Evolutionary conservation across 306 rosid genomes (phyloP), one percentile per base, ranked within the genome.

Genomic region (Dryas alaskensis): DNA sequence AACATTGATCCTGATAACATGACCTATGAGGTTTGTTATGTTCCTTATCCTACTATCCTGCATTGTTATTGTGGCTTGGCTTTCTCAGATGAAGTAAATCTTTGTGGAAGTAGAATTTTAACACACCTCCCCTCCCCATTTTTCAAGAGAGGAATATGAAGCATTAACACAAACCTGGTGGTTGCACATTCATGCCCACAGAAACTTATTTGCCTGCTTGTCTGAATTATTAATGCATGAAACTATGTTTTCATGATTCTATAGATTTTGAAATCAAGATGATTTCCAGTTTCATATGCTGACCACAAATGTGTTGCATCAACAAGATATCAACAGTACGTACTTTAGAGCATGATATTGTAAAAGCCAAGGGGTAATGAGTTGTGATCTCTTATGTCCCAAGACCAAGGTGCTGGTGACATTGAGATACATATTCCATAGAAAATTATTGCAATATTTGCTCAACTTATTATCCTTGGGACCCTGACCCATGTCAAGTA

Each of bases 1-100:
- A 78, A 79, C 58, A 77, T 90, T 43, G 97, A 90, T 85, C 97
- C 90, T 13, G 98, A 93, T 82, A 87, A 81, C 81, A 90, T 93
- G 98, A 93, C 97, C 45, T 93, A 93, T 65, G 96, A 93, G 98
- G 97, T 93, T 67, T 46, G 73, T 48, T 81, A 51, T 51, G 22
- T 22, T 11, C 62, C 14, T 39, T 48, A 48, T 58, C 37, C 44
- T 27, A 25, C 40, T 57, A 45, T 22, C 11, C 75, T 57, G 44
- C 52, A 50, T 55, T 53, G 11, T 19, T 51, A 46, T n/a, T n/a
- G 2, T 57, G n/a, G 25, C 76, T 63, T 44, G n/a, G 65, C 44
- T 10, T 39, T 53, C 43, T 17, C 50, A 6, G 71, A 45, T 17
- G 60, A 66, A 12, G 37, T 58, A 66, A 46, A 65, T 65, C 17